phyloP scores from a whole-genome alignment of 139 green algal species.

The Spirogloea muscicola region DNA sequence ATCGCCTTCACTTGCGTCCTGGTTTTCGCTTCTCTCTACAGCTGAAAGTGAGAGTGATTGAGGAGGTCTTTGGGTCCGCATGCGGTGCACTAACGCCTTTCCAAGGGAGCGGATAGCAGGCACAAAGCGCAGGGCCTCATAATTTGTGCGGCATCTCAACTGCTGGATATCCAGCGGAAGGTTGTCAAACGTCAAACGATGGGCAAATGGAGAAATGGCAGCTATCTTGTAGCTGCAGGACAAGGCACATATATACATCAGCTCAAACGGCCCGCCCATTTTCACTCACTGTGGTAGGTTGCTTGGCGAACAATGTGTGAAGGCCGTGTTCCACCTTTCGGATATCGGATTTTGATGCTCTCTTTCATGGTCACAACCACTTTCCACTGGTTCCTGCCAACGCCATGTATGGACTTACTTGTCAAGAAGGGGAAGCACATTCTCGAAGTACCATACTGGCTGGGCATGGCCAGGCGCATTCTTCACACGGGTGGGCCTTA shows the following conservation, averaged over 20 bases:
- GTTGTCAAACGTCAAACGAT: constrained; percentile 39
- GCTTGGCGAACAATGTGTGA: neutral
- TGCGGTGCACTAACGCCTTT: too few relatives aligned
- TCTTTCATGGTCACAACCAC: too few relatives aligned
- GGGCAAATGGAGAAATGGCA: constrained; percentile 20
- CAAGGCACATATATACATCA: too few relatives aligned
- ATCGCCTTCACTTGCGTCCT: too few relatives aligned
- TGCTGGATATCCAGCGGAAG: constrained; percentile 31
- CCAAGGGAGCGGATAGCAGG: constrained; percentile 7
- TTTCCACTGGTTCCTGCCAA: too few relatives aligned
- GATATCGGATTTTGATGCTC: too few relatives aligned
- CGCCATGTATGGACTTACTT: constrained; percentile 24
- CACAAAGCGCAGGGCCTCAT: constrained; percentile 32
- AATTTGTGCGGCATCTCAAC: constrained; percentile 42
- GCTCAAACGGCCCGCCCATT: neutral
- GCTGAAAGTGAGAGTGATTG: too few relatives aligned
- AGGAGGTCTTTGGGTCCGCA: too few relatives aligned
- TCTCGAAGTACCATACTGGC: constrained; percentile 36
- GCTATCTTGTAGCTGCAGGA: neutral
- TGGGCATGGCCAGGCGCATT: constrained; percentile 24
- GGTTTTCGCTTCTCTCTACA: too few relatives aligned
- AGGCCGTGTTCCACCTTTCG: neutral
- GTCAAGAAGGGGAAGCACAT: constrained; percentile 36
- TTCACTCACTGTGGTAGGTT: neutral
- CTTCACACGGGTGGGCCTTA: constrained; percentile 28